Base-by-base conservation (phyloP, 2,329 filamentous ascomycete species). In the Fusarium sp. region DNA sequence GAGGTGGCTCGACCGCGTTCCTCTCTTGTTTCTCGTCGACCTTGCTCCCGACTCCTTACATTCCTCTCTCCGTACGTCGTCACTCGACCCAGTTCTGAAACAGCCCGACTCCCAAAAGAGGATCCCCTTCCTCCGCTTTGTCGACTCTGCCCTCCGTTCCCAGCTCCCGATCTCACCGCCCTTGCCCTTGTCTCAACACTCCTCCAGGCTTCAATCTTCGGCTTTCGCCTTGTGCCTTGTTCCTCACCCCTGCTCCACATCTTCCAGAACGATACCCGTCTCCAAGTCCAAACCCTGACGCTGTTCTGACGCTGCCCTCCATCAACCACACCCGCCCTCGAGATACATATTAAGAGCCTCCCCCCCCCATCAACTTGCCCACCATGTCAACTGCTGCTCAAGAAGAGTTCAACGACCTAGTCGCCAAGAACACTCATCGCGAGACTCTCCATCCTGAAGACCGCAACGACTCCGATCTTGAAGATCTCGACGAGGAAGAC, bases 351-450 rank as follows among this genome's bases (percentile, higher is more conserved):
- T 77, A 73, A 80, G 70, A 56, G 45, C 69, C 52, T 57, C 62
- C 60, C 59, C 60, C 59, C 73, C 35, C 70, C 72, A 50, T 32
- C 48, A 56, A 23, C 25, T 70, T 70, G 71, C 75, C 77, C 85
- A 86, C 64, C 81, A 91, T 91, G 89, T 84, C 88, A 60, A 91
- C 90, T 64, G 85, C 89, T 67, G 91, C 91, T 61, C 89, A 92
- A 82, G 90, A 92, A 85, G 91, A 93, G 83, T 92, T 92, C 82
- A 88, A 92, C 81, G 83, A 85, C 74, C 87, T 93, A 67, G 83
- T 93, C 72, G 85, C 87, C 74, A 90, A 89, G 77, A 91, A 90
- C 77, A 86, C 84, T 41, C 71, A 82, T 80, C 78, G 80, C 81
- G 81, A 83, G 80, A 80, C 79, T 4, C 74, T 86, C 73, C 92